phyloP scores from a whole-genome alignment of 805 yeast genomes.

The Suhomyces pyralidae region DNA sequence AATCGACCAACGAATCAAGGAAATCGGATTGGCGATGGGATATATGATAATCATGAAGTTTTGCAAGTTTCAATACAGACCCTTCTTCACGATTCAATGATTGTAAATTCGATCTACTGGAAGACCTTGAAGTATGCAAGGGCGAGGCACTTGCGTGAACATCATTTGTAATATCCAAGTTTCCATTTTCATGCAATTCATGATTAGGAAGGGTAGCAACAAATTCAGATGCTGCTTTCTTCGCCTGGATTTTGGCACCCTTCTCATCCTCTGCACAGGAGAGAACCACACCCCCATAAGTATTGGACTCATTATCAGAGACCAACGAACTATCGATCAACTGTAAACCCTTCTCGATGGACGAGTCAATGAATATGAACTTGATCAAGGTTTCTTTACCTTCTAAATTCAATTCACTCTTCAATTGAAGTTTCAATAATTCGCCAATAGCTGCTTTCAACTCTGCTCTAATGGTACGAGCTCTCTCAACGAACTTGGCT shows the following conservation, averaged over 20 bases:
- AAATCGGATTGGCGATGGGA: constrained; percentile 5
- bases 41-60: constrained; percentile 21
- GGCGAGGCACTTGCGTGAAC: constrained; percentile 11
- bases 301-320: constrained; percentile 10
- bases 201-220: not conserved
- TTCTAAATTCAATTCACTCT: constrained; percentile 54
- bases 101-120: constrained; percentile 31
- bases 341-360: constrained; percentile 56
- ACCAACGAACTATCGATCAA: constrained; percentile 36
- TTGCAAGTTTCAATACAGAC: constrained; percentile 34
- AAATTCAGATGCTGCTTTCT: not conserved
- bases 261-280: constrained; percentile 2
- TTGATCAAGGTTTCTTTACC: constrained; percentile 76
- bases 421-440: constrained; percentile 55
- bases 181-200: not conserved
- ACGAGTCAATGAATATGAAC: constrained; percentile 65
- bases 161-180: not conserved
- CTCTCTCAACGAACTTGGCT: constrained; percentile 22
- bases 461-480: constrained; percentile 27
- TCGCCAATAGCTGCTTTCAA: constrained; percentile 41
- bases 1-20: constrained; percentile 11
- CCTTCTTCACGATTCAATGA: constrained; percentile 42
- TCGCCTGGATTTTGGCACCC: not conserved
- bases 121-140: constrained; percentile 14
- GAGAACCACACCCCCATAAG: not conserved